These are phyloP conservation scores for Lichina pygmaea DNA, from an alignment of 495 filamentous ascomycete species.

Conservation along the genomic window DNA sequence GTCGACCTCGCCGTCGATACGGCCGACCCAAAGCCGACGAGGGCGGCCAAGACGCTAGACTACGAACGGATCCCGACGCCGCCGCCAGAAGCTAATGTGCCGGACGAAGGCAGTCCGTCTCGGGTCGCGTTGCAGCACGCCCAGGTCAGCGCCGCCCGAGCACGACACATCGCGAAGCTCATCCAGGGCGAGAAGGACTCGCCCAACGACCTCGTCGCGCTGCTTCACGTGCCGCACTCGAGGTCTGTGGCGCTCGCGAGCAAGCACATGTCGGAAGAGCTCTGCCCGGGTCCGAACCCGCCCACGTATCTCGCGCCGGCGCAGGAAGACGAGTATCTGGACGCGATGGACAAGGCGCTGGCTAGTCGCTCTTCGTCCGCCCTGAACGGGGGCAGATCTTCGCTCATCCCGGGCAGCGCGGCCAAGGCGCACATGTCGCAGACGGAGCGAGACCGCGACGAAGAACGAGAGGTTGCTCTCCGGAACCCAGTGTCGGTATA, in stretches of 20 bases:
- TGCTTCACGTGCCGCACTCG: background rate
- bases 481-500: slow-evolving; percentile 67
- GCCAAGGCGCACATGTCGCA: slow-evolving; percentile 2
- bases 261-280: slow-evolving; percentile 8
- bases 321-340: slow-evolving; percentile 57
- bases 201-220: background rate
- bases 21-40: slow-evolving; percentile 1
- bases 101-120: background rate
- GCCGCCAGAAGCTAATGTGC: slow-evolving; percentile 3
- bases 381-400: too few relatives aligned
- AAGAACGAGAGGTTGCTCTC: slow-evolving; percentile 31
- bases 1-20: slow-evolving; percentile 23
- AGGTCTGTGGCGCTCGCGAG: background rate
- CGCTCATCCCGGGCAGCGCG: slow-evolving; percentile 10
- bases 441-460: slow-evolving; percentile 13
- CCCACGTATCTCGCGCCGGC: slow-evolving; percentile 37
- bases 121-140: background rate
- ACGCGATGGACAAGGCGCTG: slow-evolving; percentile 38
- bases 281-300: slow-evolving; percentile 4
- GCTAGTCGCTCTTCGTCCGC: too few relatives aligned
- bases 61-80: slow-evolving; percentile 10
- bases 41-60: too few relatives aligned
- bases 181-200: background rate
- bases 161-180: background rate
- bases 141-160: background rate